These are phyloP conservation scores for Boletus pseudo-olivaceus DNA, from an alignment of 768 basidiomycete species.

Conservation along the genomic window DNA sequence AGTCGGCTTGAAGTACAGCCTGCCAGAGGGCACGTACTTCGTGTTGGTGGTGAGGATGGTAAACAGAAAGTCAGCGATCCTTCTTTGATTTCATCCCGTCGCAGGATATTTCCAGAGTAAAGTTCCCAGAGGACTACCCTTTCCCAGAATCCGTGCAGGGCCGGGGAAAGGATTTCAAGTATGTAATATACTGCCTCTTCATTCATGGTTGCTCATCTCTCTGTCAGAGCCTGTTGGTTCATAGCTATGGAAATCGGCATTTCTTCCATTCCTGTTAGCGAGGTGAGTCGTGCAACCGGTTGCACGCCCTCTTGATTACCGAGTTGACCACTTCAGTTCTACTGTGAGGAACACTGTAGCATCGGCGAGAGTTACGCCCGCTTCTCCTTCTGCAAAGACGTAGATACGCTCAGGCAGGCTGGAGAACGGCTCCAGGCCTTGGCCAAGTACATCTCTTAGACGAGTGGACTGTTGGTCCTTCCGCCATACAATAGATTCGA, in stretches of 20 bases:
- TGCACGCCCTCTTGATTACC: not conserved
- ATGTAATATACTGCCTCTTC: slow-evolving; percentile 13
- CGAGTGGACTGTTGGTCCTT: not conserved
- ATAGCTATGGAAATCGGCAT: slow-evolving; percentile 88
- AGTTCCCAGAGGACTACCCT: slow-evolving; percentile 80
- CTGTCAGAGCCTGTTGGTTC: slow-evolving; percentile 85
- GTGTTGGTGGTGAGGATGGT: slow-evolving; percentile 64
- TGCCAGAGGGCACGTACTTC: slow-evolving; percentile 91
- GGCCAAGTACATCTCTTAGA: slow-evolving; percentile 53
- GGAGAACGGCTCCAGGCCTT: slow-evolving; percentile 76
- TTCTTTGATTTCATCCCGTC: slow-evolving; percentile 6
- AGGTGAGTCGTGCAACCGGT: slow-evolving; percentile 49
- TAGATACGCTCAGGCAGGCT: slow-evolving; percentile 78
- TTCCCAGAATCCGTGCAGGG: slow-evolving; percentile 75
- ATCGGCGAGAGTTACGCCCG: slow-evolving; percentile 87
- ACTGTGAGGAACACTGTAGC: slow-evolving; percentile 78
- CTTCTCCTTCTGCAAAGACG: slow-evolving; percentile 96
- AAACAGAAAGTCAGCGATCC: not conserved
- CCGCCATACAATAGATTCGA: not conserved
- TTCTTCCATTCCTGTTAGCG: slow-evolving; percentile 92
- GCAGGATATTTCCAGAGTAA: slow-evolving; percentile 72
- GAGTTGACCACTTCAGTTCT: slow-evolving; percentile 58
- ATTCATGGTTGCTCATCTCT: slow-evolving; percentile 10
- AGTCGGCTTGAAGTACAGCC: slow-evolving; percentile 79
- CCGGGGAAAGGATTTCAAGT: slow-evolving; percentile 87